Percentiles rank a stretch among this genome's conserved stretches.
phyloP scores from a whole-genome alignment of 169 alveolate species.

The Cryptosporidium felis region DNA sequence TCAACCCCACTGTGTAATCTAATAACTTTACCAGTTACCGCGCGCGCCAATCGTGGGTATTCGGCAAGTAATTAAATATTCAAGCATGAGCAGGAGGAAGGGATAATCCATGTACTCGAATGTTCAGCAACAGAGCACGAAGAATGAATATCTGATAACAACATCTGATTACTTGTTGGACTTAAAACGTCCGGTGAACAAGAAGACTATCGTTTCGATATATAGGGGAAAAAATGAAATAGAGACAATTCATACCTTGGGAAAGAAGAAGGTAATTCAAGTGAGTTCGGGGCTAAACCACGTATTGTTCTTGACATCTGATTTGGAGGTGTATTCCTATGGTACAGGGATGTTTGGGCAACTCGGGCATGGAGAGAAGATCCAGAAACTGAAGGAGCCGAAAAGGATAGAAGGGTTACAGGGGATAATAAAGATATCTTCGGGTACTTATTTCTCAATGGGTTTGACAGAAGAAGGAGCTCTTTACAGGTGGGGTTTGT shows the following conservation, averaged over 20 bases:
- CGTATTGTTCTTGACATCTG: slow-evolving; percentile 20
- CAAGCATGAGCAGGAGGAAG: background rate
- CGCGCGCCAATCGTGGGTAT: slow-evolving; percentile 27
- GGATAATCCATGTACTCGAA: slow-evolving; percentile 32
- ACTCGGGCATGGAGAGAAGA: slow-evolving; percentile 50
- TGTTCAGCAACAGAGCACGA: slow-evolving; percentile 17
- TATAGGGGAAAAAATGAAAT: slow-evolving; percentile 18
- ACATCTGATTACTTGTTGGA: slow-evolving; percentile 61
- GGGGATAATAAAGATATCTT: slow-evolving; percentile 1
- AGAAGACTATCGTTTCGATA: slow-evolving; percentile 17
- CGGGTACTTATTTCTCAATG: slow-evolving; percentile 30
- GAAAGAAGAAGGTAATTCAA: slow-evolving; percentile 28
- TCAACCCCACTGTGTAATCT: too few species aligned
- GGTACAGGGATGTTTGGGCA: slow-evolving; percentile 64
- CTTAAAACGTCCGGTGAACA: slow-evolving; percentile 15
- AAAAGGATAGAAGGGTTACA: background rate
- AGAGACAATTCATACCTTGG: slow-evolving; percentile 40
- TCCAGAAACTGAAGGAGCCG: slow-evolving; percentile 32
- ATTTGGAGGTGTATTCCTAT: slow-evolving; percentile 18
- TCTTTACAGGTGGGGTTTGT: slow-evolving; percentile 64
- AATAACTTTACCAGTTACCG: too few species aligned
- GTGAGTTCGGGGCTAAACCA: slow-evolving; percentile 50
- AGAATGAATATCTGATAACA: slow-evolving; percentile 48
- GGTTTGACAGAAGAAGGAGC: slow-evolving; percentile 30
- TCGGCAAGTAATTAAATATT: background rate